phyloP scores from a whole-genome alignment of 106 monocot species.

The Posidonia australis region DNA sequence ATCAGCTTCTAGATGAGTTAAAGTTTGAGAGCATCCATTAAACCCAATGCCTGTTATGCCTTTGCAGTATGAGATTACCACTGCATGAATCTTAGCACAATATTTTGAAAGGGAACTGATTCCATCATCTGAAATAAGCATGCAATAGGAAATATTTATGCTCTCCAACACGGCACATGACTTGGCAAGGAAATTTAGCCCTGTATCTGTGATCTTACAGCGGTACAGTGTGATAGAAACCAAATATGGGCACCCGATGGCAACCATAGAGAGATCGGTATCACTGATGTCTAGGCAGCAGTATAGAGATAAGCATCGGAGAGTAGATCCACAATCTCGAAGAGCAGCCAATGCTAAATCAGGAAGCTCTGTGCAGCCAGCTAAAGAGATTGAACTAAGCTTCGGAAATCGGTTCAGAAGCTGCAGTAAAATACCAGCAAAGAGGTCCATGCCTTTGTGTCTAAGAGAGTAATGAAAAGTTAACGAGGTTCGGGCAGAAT shows the following conservation, averaged over 20 bases:
- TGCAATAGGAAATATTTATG: conserved; percentile 50
- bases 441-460: conserved; percentile 12
- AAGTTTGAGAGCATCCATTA: conserved; percentile 34
- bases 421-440: conserved; percentile 31
- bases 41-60: conserved; percentile 52
- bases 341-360: conserved; percentile 27
- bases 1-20: conserved; percentile 69
- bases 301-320: conserved; percentile 42
- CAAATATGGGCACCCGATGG: conserved; percentile 31
- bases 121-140: conserved; percentile 50
- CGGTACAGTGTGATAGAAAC: conserved; percentile 49
- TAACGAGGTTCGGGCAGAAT: conserved; percentile 37
- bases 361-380: conserved; percentile 43
- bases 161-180: conserved; percentile 31
- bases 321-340: conserved; percentile 12
- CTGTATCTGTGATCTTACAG: conserved; percentile 58
- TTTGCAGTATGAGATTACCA: conserved; percentile 62
- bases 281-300: conserved; percentile 64
- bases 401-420: conserved; percentile 43
- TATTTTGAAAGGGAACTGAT: conserved; percentile 30
- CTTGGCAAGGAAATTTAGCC: conserved; percentile 35
- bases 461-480: conserved; percentile 43
- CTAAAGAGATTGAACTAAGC: conserved; percentile 38
- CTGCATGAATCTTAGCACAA: conserved; percentile 29
- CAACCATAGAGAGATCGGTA: conserved; percentile 15